These are phyloP conservation scores for Salix exigua DNA, from an alignment of 345 rosid genomes.

Conservation along the genomic window DNA sequence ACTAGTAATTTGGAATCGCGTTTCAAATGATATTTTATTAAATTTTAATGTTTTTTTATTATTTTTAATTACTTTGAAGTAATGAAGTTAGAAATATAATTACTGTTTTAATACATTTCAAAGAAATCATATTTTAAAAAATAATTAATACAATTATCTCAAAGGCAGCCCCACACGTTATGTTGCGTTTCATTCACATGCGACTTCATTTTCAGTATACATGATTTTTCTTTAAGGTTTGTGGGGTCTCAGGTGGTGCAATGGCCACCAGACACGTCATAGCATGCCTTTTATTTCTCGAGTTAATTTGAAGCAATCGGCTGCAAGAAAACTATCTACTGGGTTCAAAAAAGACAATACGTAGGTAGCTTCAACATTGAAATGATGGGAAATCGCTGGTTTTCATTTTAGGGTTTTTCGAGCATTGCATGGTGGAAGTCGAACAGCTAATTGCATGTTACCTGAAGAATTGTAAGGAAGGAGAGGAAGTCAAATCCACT, in stretches of 20 bases:
- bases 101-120: no score
- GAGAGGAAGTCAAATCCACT: background rate
- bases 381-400: background rate
- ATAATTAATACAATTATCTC: no score
- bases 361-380: background rate
- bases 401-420: background rate
- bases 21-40: no score
- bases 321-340: no score
- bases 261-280: background rate
- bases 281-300: background rate
- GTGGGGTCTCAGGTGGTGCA: slow-evolving; percentile 11
- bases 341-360: background rate
- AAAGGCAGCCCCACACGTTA: background rate
- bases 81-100: no score
- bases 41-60: no score
- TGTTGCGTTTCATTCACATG: slow-evolving; percentile 16
- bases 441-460: background rate
- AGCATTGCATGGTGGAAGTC: background rate
- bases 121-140: no score
- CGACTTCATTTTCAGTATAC: background rate
- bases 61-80: no score
- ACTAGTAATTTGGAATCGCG: no score
- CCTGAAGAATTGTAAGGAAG: background rate
- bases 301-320: no score
- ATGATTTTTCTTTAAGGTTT: background rate